Base-by-base conservation (phyloP, 176 grass and related monocot genomes). In the Rhipidocladum racemiflorum region DNA sequence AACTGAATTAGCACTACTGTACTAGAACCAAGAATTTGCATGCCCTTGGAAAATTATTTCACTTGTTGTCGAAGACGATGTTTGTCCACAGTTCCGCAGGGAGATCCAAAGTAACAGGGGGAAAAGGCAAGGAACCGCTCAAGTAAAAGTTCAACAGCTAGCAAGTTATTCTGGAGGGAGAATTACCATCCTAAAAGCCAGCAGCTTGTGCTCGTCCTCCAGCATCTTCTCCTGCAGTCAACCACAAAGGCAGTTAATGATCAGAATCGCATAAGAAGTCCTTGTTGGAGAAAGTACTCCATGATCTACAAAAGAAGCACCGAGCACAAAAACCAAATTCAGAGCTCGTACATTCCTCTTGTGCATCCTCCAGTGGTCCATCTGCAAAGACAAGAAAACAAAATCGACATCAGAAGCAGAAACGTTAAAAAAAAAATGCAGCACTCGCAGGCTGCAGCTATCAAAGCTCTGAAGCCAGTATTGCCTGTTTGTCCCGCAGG, bases 181-280 rank as follows among this genome's bases (percentile, higher is more conserved):
- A 40, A 75, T 91, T 91, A 99, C 96, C 96, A 85, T 46, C 72
- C 76, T 91, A 65, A 85, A 55, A 79, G 82, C 42, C 64, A 99
- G 76, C 66, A 93, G 43, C 77, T 90, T 93, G 85, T 95, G 81
- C 80, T 95, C 96, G 20, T 99, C 90, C 76, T 99, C 92, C 48
- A 99, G 84, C 50, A 89, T 81, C 60, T 87, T 88, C 63, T 78
- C 93, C 96, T 99, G 85, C 28, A 56, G 30, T 3, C 29, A 75
- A 87, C 48, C 69, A 81, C 38, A 74, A 76, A 60, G 42, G 4
- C 15, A 70, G 50, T 7, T 23, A 35, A 63, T 38, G 40, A 71
- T 68, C 54, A 67, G 45, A 87, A 35, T 23, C 56, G 36, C 57
- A 61, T 17, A 34, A 24, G 8, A 78, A 27, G 16, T 42, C 12